Base-by-base conservation (phyloP, 2,329 filamentous ascomycete species). In the Alternaria hordeiaustralica region DNA sequence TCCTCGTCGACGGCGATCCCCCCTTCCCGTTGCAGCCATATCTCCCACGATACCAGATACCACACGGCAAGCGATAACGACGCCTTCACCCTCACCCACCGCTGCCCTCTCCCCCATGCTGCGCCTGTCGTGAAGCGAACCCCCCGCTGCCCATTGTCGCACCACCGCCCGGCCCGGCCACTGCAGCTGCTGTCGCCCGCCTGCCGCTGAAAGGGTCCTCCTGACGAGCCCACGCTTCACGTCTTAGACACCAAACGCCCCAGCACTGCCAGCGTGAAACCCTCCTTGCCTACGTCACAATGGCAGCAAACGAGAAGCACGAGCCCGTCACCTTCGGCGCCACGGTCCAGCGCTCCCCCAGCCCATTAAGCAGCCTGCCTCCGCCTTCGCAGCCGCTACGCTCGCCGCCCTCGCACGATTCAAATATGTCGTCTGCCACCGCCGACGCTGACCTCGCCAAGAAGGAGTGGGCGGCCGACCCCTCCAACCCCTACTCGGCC, bases 301-400 rank as follows among this genome's bases (percentile, higher is more conserved):
- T 76, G 74, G 69, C 74, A 50, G 66, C 74, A 67, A 69, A 70
- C 62, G 71, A 75, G 63, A 73, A 72, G 64, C 69, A 75, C 57
- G 66, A 66, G 66, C 74, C 77, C 62, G 64, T 78, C 66, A 82
- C 81, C 54, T 84, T 84, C 67, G 82, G 82, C 47, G 82, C 80
- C 59, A 77, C 77, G 54, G 77, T 83, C 65, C 77, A 82, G 58
- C 71, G 55, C 21, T 75, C 63, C 53, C 61, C 61, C 12, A 68
- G 68, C 68, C 69, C 68, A 58, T 58, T 55, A 66, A 50, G 59
- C 10, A 28, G 51, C n/a, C 65, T 61, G 25, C 63, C 68, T 28
- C 59, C 49, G 45, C 60, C 63, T 33, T 63, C 68, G 36, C 59
- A 55, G 45, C 60, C 64, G 10, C 75, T 78, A 41, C 75, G 75